phyloP scores from a whole-genome alignment of 257 asterid species.

The Ajuga chamaepitys region DNA sequence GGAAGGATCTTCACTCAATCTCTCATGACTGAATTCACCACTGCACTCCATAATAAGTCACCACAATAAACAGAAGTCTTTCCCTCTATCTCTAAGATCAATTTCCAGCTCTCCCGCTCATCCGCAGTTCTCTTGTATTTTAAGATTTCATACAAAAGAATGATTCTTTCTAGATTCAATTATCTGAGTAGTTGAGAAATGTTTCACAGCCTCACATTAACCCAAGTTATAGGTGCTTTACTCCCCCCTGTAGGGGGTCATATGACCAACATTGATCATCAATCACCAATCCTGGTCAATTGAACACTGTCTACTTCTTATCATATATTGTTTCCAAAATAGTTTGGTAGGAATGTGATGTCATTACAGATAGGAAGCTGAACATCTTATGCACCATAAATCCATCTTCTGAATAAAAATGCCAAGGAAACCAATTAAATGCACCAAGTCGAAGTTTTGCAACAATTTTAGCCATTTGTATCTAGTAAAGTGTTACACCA shows the following conservation, averaged over 20 bases:
- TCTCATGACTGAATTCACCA: neutral
- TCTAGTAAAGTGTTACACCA: neutral
- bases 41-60: neutral
- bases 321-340: neutral
- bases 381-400: constrained; percentile 1
- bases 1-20: neutral
- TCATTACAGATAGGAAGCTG: neutral
- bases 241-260: neutral
- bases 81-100: neutral
- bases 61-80: neutral
- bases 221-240: too few relatives aligned
- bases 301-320: neutral
- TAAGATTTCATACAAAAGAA: neutral
- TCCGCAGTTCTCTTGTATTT: neutral
- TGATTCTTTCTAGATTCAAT: neutral
- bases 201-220: neutral
- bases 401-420: neutral
- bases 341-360: too few relatives aligned
- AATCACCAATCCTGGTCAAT: neutral
- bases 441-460: too few relatives aligned
- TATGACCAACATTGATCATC: neutral
- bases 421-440: neutral
- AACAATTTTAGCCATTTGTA: neutral
- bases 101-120: neutral
- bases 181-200: neutral